phyloP scores from a whole-genome alignment of 768 basidiomycete species.

The Cystobasidium ongulense region DNA sequence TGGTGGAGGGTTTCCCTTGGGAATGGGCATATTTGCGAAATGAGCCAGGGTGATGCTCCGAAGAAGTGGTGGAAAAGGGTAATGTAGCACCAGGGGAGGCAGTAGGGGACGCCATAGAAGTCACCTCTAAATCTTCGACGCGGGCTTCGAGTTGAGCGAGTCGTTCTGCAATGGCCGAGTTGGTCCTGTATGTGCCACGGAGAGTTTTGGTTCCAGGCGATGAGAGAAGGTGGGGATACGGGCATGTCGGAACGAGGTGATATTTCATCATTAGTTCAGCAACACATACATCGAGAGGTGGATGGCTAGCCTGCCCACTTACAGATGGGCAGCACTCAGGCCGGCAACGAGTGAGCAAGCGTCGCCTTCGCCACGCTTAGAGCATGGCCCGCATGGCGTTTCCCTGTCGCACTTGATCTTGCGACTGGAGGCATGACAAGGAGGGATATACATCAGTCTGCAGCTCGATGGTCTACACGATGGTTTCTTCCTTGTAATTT shows the following conservation, averaged over 20 bases:
- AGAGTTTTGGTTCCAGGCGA: background rate
- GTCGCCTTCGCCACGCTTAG: conserved; percentile 15
- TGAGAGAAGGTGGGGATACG: background rate
- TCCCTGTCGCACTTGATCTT: conserved; percentile 29
- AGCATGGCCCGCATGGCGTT: background rate
- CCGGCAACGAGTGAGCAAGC: conserved; percentile 6
- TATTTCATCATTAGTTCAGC: background rate
- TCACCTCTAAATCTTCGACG: conserved; percentile 6
- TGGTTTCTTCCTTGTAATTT: no score
- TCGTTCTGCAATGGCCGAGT: background rate
- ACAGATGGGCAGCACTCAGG: background rate
- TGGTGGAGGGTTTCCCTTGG: background rate
- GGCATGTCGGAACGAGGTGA: background rate
- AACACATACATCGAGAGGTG: background rate
- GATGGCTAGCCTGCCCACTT: background rate
- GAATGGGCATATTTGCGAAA: background rate
- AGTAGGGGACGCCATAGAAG: background rate
- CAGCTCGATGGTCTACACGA: background rate
- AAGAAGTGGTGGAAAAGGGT: background rate
- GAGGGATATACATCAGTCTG: background rate
- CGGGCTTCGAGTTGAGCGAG: background rate
- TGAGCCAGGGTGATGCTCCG: background rate
- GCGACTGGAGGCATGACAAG: background rate
- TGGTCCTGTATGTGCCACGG: background rate
- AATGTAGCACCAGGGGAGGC: background rate